Evolutionary conservation across 1,284 basidiomycete species (phyloP).

Genomic region (Ustilago lituana): DNA sequence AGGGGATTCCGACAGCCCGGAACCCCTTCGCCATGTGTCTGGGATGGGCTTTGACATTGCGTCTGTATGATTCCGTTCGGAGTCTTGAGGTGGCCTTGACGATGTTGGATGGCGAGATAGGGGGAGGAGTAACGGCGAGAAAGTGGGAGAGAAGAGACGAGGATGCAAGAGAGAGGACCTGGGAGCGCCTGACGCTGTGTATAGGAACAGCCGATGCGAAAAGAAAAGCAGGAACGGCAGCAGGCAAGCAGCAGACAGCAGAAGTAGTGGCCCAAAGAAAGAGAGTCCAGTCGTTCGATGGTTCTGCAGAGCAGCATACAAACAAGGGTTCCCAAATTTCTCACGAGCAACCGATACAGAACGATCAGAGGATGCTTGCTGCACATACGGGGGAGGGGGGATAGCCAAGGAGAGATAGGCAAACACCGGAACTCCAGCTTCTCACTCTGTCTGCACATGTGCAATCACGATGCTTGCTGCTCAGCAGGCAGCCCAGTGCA

Average conservation of each 20-base stretch:
- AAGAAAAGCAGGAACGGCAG: conserved; percentile 2
- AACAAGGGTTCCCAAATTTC: conserved; percentile 14
- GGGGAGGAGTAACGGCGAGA: not conserved
- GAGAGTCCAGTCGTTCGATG: too few species aligned
- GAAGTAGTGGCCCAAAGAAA: too few species aligned
- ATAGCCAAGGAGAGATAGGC: not conserved
- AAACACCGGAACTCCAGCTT: conserved; percentile 9
- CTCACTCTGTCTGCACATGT: too few species aligned
- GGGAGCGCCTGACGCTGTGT: too few species aligned
- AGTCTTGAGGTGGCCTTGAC: too few species aligned
- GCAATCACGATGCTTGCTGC: not conserved
- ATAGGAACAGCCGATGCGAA: too few species aligned
- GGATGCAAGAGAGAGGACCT: not conserved
- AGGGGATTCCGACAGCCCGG: conserved; percentile 14
- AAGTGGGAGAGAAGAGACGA: not conserved
- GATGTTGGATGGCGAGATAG: too few species aligned
- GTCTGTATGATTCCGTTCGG: not conserved
- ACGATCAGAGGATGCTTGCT: conserved; percentile 5
- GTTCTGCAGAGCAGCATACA: not conserved
- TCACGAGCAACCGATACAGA: not conserved
- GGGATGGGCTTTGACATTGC: conserved; percentile 39
- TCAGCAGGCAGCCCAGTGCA: too few species aligned
- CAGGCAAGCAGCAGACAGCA: too few species aligned
- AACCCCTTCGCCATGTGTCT: conserved; percentile 23
- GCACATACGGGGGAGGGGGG: too few species aligned